Evolutionary conservation across 345 rosid genomes (phyloP).

Genomic region (Brassica incana): DNA sequence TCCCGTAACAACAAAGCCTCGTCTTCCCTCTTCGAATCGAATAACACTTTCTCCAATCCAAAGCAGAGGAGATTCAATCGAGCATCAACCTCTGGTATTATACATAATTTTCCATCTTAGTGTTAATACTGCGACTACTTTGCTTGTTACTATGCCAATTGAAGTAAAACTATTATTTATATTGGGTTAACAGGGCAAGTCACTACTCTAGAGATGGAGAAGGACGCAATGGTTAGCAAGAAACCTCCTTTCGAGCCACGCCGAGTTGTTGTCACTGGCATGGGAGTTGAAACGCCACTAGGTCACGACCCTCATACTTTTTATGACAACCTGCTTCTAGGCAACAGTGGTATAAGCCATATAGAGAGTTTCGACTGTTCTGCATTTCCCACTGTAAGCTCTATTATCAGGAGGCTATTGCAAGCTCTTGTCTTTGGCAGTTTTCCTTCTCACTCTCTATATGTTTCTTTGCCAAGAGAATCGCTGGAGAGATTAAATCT

Average conservation of each 20-base stretch:
- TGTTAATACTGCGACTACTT: background rate
- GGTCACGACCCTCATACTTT: slow-evolving; percentile 78
- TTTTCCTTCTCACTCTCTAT: background rate
- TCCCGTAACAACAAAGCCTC: slow-evolving; percentile 34
- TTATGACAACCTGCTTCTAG: slow-evolving; percentile 81
- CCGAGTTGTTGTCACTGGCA: slow-evolving; percentile 90
- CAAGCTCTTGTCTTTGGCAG: background rate
- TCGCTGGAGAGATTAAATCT: slow-evolving; percentile 88
- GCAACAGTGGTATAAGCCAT: slow-evolving; percentile 79
- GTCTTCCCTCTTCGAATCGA: slow-evolving; percentile 54
- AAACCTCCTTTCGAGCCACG: slow-evolving; percentile 66
- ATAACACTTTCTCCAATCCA: slow-evolving; percentile 38
- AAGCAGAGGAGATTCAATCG: slow-evolving; percentile 50
- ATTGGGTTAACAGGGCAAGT: background rate
- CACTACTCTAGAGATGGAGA: slow-evolving; percentile 47
- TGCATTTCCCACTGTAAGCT: slow-evolving; percentile 70
- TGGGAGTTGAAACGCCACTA: slow-evolving; percentile 82
- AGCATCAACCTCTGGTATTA: slow-evolving; percentile 49
- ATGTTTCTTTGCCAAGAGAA: slow-evolving; percentile 49
- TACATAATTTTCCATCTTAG: background rate
- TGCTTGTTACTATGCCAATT: background rate
- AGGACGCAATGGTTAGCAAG: slow-evolving; percentile 52
- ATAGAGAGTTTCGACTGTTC: slow-evolving; percentile 87
- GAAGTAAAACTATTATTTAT: background rate
- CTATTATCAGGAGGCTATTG: slow-evolving; percentile 16